These are phyloP conservation scores for Macrocystidia cucumis DNA, from an alignment of 1,284 basidiomycete genomes.

Conservation along the genomic window DNA sequence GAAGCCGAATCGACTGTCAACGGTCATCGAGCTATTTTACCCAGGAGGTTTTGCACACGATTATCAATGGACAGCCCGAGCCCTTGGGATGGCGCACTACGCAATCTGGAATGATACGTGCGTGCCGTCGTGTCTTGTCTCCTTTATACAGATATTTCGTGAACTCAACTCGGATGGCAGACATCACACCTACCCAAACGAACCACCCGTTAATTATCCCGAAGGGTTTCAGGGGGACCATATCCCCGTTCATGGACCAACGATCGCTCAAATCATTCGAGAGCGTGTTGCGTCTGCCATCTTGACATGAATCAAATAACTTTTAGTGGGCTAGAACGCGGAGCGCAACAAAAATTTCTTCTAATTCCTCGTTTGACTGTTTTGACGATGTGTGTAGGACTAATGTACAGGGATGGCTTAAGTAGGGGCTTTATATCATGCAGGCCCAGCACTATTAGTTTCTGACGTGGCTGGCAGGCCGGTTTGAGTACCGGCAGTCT, in stretches of 20 bases:
- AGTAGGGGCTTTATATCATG: too few relatives aligned
- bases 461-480: too few relatives aligned
- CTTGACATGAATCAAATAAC: too few relatives aligned
- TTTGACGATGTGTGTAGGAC: too few relatives aligned
- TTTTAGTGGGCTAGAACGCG: too few relatives aligned
- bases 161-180: constrained; percentile 15
- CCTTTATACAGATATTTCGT: constrained; percentile 1
- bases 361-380: too few relatives aligned
- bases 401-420: too few relatives aligned
- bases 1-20: constrained; percentile 55
- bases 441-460: too few relatives aligned
- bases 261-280: constrained; percentile 49
- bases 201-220: constrained; percentile 55
- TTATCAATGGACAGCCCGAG: constrained; percentile 69
- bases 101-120: constrained; percentile 73
- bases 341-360: too few relatives aligned
- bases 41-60: constrained; percentile 75
- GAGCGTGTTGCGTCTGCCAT: too few relatives aligned
- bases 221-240: constrained; percentile 66
- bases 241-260: constrained; percentile 62
- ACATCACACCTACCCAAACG: constrained; percentile 42
- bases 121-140: constrained; percentile 14
- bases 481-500: too few relatives aligned
- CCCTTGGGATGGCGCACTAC: constrained; percentile 70
- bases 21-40: constrained; percentile 79